phyloP scores from a whole-genome alignment of 2,329 filamentous ascomycete species.

The Fusarium redolens region DNA sequence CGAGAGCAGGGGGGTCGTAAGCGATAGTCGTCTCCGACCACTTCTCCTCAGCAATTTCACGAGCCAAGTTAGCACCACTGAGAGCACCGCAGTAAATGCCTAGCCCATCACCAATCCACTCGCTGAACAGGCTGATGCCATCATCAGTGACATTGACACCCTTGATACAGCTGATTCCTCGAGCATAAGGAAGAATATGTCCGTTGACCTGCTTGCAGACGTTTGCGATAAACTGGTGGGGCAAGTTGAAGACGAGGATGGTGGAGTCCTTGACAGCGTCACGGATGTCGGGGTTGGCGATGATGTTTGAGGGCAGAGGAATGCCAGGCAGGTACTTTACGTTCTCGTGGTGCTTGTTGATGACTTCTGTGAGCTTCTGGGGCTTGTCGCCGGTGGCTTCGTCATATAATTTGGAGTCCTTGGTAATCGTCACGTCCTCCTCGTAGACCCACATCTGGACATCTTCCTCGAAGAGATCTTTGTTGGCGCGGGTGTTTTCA shows the following conservation, averaged over 20 bases:
- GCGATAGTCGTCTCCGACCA: constrained; percentile 98
- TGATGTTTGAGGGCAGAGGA: constrained; percentile 81
- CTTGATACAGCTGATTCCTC: constrained; percentile 98
- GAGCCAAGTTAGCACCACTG: constrained; percentile 95
- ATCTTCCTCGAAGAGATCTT: constrained; percentile 83
- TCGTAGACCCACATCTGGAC: constrained; percentile 99
- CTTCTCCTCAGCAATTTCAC: constrained; percentile 93
- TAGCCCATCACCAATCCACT: constrained; percentile 90
- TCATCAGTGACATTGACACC: constrained; percentile 92
- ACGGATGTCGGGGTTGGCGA: constrained; percentile 83
- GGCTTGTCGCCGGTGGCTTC: constrained; percentile 70
- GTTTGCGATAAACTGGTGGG: constrained; percentile 93
- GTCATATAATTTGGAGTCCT: constrained; percentile 79
- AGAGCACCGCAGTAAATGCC: constrained; percentile 97
- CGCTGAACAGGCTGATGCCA: constrained; percentile 89
- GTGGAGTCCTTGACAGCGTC: constrained; percentile 86
- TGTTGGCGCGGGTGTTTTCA: constrained; percentile 85
- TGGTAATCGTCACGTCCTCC: constrained; percentile 82
- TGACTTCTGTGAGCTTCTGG: constrained; percentile 89
- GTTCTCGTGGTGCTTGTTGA: constrained; percentile 95
- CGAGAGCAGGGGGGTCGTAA: constrained; percentile 91
- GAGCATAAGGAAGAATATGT: constrained; percentile 89
- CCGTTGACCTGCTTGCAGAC: constrained; percentile 87
- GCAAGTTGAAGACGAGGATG: constrained; percentile 94
- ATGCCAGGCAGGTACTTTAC: constrained; percentile 97